These are phyloP conservation scores for Beauveria bassiana DNA, from an alignment of 2,329 filamentous ascomycete species.

Conservation along the genomic window DNA sequence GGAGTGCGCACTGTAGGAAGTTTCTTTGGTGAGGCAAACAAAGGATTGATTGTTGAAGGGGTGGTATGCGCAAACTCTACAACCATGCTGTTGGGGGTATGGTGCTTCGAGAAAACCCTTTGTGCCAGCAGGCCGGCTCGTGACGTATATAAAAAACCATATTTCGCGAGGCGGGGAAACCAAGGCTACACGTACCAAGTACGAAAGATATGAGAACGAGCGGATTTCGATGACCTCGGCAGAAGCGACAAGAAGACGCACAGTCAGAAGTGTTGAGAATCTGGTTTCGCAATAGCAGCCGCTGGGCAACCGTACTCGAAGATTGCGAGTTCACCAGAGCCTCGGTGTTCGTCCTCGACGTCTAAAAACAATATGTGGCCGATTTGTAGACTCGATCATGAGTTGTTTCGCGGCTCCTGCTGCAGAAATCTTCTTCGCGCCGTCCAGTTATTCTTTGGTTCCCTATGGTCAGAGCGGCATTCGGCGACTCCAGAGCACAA, in stretches of 20 bases:
- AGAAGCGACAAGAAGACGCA: not conserved
- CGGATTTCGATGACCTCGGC: not conserved
- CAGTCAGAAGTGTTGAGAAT: not conserved
- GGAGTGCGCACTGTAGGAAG: conserved; percentile 57
- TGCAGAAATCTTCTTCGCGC: not conserved
- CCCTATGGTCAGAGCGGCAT: conserved; percentile 4
- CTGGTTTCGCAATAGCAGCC: not conserved
- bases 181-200: not conserved
- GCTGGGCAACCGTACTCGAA: not conserved
- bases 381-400: not conserved
- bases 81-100: not conserved
- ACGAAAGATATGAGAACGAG: not conserved
- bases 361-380: not conserved
- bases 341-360: not conserved
- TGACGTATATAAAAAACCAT: not conserved
- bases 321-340: not conserved
- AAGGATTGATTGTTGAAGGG: not conserved
- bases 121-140: not conserved
- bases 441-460: not conserved
- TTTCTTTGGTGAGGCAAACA: conserved; percentile 53
- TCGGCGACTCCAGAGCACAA: not conserved
- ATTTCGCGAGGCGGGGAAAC: not conserved
- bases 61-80: not conserved
- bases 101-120: not conserved
- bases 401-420: not conserved